Evolutionary conservation across 2,329 filamentous ascomycete species (phyloP), one percentile per base, ranked within the genome.

Genomic region (Colletotrichum camelliae): DNA sequence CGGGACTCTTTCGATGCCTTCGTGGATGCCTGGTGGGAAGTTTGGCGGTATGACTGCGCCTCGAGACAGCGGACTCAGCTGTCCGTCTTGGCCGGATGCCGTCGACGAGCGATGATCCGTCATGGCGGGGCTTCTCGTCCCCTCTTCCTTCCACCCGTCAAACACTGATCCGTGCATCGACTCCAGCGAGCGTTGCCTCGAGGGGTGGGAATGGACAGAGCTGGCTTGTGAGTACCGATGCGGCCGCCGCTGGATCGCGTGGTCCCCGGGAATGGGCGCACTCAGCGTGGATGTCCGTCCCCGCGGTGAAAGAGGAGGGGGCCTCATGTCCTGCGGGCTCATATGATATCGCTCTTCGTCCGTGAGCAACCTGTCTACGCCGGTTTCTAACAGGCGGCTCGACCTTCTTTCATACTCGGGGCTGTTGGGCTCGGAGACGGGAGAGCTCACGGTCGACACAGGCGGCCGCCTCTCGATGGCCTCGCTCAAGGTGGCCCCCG

Each of bases 121-220:
- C 35, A 77, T 73, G 15, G 73, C 67, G 21, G 77, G 78, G 43
- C 73, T 82, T 39, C 76, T 72, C 12, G 77, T 68, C 35, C 78
- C 80, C 60, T 81, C 78, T 31, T 79, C 80, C 21, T 81, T 81
- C 31, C 83, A 78, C 13, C 81, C 70, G 33, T 84, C 83, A 55
- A 84, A 83, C 31, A 84, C 79, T 4, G 83, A 85, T 70, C 83
- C 84, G 65, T 83, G 83, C 27, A 82, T 79, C 6, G 83, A 85
- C 60, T 85, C 84, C 39, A 81, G 82, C 31, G 83, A 85, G 13
- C 80, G 81, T 31, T 80, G 82, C 18, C 80, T 80, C 16, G 75
- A 79, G 13, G 79, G 77, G 27, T 80, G 81, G n/a, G 77, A 78
- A 57, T 77, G 69, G 4, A 69, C 43, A 9, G 77, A 77, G 67